Evolutionary conservation across 1,139 yeast species (phyloP), one percentile per base, ranked within the genome.

Genomic region (Geotrichum cucujoidarum): DNA sequence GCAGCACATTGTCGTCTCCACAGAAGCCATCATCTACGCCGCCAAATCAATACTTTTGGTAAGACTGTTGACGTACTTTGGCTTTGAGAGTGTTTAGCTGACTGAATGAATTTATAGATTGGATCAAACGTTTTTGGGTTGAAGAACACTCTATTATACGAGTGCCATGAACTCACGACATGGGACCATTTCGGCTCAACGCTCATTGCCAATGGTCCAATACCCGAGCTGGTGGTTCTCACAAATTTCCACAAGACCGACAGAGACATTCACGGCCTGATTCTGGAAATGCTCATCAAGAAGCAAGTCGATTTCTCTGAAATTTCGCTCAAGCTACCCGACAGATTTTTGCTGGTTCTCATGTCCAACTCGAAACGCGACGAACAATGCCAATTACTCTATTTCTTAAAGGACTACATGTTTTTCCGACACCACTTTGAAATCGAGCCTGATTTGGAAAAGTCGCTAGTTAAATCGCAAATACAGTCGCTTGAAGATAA

Each of bases 1-100:
- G 24, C 57, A 61, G 16, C 62, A 61, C 42, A 50, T 66, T 1
- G 54, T 65, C 5, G 50, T 67, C 8, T 50, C 58, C 1, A 50
- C 61, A 4, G 43, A 48, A 2, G 59, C 58, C 25, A 38, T 49
- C 2, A 31, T 34, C 4, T 43, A 49, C 5, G 53, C 60, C 2
- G 55, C 53, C 13, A 25, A 51, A 13, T 57, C 55, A 14, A 48
- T 61, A 8, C 49, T 48, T 5, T 38, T 49, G n/a, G 49, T 62
- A 7, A 10, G 36, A 11, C 42, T 29, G 10, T 34, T 39, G 16
- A 17, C n/a, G n/a, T n/a, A n/a, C n/a, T n/a, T n/a, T n/a, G n/a
- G n/a, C n/a, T n/a, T n/a, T n/a, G n/a, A n/a, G 10, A 20, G 16
- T 31, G 14, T 14, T 39, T 32, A 10, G 42, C 24, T 3, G 18